Base-by-base conservation (phyloP, 202 grass and related monocot species). In the Zizania palustris region DNA sequence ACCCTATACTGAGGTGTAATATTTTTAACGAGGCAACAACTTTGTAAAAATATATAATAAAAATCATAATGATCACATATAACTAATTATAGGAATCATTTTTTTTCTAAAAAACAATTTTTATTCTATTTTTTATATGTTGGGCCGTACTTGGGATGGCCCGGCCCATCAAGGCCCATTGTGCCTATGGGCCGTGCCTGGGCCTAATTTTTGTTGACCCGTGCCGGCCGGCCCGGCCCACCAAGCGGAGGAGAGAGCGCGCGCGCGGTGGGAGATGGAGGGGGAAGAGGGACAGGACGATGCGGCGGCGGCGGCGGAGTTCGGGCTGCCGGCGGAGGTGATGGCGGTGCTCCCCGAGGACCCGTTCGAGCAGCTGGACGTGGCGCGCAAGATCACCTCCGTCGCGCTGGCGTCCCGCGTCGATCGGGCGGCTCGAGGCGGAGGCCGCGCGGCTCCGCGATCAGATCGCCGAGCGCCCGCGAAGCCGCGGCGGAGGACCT, bases 331-430 rank as follows among this genome's bases (percentile, higher is more conserved):
- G 4, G 83, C 74, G 59, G 88, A 78, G 77, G 87, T 98, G 71
- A 35, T 92, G 57, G 66, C 83, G 15, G 78, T 89, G 76, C 89
- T 98, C 8, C 96, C 89, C 1, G 69, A 63, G 9, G 96, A 98
- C 81, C 91, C 96, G 46, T 98, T 92, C 76, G 91, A 93, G 77
- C 96, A 85, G 83, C 96, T 98, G 16, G 96, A 98, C 73, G 91
- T 98, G 77, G 96, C 96, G 71, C 89, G 91, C 11, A 98, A 66
- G 87, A 90, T 98, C 87, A 98, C 96, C 71, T 98, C 96, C 75
- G 83, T 98, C 66, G 95, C 95, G 50, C 87, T 98, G 1, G 83
- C 89, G 62, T 80, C 74, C 48, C 95, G 95, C 69, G n/a, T n/a
- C n/a, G n/a, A 44, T 98, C 13, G 79, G 80, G 7, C 39, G 60